Base-by-base conservation (phyloP, 331 rosid species). In the Malus hybrid region DNA sequence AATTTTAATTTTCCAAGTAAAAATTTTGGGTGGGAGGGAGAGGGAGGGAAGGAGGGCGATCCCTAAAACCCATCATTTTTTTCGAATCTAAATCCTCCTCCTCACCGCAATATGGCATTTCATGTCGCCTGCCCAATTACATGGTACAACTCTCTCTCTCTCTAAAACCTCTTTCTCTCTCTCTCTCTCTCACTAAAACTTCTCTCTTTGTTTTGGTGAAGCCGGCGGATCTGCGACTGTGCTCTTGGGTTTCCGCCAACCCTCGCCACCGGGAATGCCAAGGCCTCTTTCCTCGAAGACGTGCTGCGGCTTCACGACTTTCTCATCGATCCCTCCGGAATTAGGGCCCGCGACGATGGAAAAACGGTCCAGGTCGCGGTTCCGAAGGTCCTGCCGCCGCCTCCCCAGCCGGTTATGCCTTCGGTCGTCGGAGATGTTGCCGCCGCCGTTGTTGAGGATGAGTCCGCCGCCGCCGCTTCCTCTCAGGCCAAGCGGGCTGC, bases 51-150 rank as follows among this genome's bases (percentile, higher is more conserved):
- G 76, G 83, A 73, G 74, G 77, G 70, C 85, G 91, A 92, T 92
- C 93, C 87, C 92, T 81, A 82, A 88, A 83, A 80, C 73, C 86
- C 71, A 77, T 42, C 13, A 20, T 0, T 42, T 68, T 75, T 63
- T 81, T 80, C 79, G 88, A 90, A 93, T 89, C 90, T 80, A 92
- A 92, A 87, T 87, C 87, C 80, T 67, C 80, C 85, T 86, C 83
- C 82, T 78, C 94, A 88, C 82, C 82, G 80, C 94, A 88, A 89
- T 82, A 94, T 95, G 99, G 97, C 99, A 88, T 95, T 95, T 95
- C 99, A 95, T 92, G 93, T 95, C 74, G 99, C 96, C 84, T 95
- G 99, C 85, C 97, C 99, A 92, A 92, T 95, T 90, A 95, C 99
- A 85, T 90, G 97, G 99, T 93, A 86, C 48, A 42, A 42, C 24